Evolutionary conservation across 805 yeast species (phyloP).

Genomic region (Blastobotrys chiropterorum): DNA sequence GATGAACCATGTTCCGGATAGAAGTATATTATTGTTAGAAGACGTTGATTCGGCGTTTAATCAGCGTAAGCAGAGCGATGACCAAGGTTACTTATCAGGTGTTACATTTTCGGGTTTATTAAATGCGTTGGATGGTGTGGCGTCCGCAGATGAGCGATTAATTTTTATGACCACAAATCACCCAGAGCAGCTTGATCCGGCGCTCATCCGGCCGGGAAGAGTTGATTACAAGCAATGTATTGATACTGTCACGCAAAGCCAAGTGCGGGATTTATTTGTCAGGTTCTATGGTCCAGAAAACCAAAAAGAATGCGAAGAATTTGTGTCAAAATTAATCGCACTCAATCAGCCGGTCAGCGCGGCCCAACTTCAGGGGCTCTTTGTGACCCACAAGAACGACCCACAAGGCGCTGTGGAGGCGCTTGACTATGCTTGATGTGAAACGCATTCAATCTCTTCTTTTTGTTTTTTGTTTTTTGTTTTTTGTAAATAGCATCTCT

Average conservation of each 20-base stretch:
- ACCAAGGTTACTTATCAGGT: conserved; percentile 74
- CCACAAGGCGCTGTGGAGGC: conserved; percentile 70
- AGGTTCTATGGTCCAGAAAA: conserved; percentile 70
- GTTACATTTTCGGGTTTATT: conserved; percentile 92
- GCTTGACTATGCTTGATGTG: no score
- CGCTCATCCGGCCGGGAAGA: conserved; percentile 90
- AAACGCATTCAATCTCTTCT: no score
- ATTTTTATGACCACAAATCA: conserved; percentile 99
- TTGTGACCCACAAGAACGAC: conserved; percentile 82
- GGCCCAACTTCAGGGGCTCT: conserved; percentile 92
- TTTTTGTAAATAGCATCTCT: no score
- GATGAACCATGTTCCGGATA: conserved; percentile 92
- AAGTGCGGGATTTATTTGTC: conserved; percentile 76
- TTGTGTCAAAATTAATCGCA: conserved; percentile 39
- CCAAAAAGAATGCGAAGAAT: conserved; percentile 48
- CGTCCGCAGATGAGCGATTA: conserved; percentile 92
- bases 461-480: conserved; percentile 1
- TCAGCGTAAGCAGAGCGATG: conserved; percentile 67
- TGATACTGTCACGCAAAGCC: conserved; percentile 81
- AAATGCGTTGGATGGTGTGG: conserved; percentile 94
- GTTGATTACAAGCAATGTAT: conserved; percentile 77
- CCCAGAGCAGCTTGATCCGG: conserved; percentile 90
- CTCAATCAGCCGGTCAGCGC: conserved; percentile 66
- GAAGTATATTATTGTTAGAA: conserved; percentile 78
- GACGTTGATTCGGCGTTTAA: conserved; percentile 96